These are phyloP conservation scores for Lachnellula cervina DNA, from an alignment of 2,329 filamentous ascomycete genomes.

Conservation along the genomic window DNA sequence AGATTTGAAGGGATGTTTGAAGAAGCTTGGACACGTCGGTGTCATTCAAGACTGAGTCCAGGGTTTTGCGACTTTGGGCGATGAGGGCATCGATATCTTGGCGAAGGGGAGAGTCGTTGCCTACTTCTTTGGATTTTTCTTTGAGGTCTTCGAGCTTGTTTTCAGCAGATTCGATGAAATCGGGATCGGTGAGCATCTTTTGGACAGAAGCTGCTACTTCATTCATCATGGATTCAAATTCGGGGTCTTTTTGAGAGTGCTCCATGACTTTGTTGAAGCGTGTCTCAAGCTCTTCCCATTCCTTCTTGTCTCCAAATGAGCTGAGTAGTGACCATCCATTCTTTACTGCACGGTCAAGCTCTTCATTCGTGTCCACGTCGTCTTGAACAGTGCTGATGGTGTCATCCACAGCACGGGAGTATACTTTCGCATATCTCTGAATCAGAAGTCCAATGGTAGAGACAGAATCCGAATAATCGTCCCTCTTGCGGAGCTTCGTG, in stretches of 20 bases:
- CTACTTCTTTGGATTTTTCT: conserved; percentile 56
- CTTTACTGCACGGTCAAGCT: conserved; percentile 67
- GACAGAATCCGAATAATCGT: conserved; percentile 82
- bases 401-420: conserved; percentile 68
- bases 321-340: conserved; percentile 79
- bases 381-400: conserved; percentile 62
- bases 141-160: conserved; percentile 48
- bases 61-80: conserved; percentile 60
- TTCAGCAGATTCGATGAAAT: conserved; percentile 71
- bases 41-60: conserved; percentile 66
- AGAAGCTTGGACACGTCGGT: conserved; percentile 65
- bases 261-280: conserved; percentile 66
- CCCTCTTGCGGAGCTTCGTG: conserved; percentile 65
- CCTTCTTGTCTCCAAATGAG: conserved; percentile 67
- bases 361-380: conserved; percentile 68
- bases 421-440: conserved; percentile 71
- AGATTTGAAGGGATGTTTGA: conserved; percentile 61
- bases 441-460: conserved; percentile 71
- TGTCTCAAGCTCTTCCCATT: conserved; percentile 72
- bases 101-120: conserved; percentile 61
- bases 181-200: conserved; percentile 76
- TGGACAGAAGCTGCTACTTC: conserved; percentile 72
- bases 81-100: conserved; percentile 71
- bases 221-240: conserved; percentile 73
- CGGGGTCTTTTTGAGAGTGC: conserved; percentile 70